Base-by-base conservation (phyloP, 2,329 filamentous ascomycete genomes). In the Hawksworthiomyces lignivorus region DNA sequence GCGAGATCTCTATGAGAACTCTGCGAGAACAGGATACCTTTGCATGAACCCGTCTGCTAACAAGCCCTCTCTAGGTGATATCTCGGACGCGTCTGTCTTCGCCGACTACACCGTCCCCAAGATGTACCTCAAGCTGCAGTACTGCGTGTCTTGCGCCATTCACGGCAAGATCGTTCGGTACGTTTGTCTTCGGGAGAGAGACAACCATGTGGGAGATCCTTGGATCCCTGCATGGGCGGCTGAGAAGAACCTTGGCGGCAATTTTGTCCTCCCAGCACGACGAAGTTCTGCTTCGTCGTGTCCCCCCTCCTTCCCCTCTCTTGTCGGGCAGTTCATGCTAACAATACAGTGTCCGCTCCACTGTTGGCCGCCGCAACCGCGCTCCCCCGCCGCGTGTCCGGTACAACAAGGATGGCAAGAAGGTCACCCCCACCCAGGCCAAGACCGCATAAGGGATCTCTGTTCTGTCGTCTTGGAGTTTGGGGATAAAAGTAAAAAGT, bases 41-140 rank as follows among this genome's bases (percentile, higher is more conserved):
- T n/a, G n/a, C n/a, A n/a, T n/a, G n/a, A n/a, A n/a, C n/a, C n/a
- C n/a, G 10, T 11, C 10, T 4, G 31, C 43, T 46, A 33, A 48
- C 44, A 28, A n/a, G 5, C 3, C 64, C 44, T 24, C n/a, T 5
- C 4, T 64, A 97, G 92, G 92, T 88, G 92, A 98, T 87, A 98
- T 98, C 77, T 96, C 89, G 57, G 92, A 98, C 70, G 92, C 94
- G 65, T 97, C 92, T 64, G 92, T 98, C 73, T 98, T 97, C 76
- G 72, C 85, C 64, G 92, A 98, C 78, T 98, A 98, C 81, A 89
- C 88, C 60, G 90, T 98, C 65, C 92, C 92, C 75, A 98, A 98
- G 87, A 98, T 98, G 94, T 98, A 98, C 87, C 80, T 98, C 75
- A 98, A 98, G 85, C 84, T 98, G 70, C 92, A 98, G 80, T 98